Base-by-base conservation (phyloP, 164 flowering plant species). In the Dillenia suffruticosa region DNA sequence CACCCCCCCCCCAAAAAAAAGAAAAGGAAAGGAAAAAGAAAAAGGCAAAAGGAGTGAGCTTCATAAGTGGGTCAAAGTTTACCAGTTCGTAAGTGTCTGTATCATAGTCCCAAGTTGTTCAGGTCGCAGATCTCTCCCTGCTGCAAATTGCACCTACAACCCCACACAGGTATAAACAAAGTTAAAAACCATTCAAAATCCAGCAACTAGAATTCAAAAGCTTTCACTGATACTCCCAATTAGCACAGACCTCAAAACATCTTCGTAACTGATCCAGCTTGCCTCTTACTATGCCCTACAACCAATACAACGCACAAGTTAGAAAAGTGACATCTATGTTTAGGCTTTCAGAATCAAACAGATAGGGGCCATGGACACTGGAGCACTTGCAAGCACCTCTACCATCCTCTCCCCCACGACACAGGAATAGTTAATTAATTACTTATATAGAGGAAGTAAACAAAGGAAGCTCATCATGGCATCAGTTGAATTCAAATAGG, bases 71-170 rank as follows among this genome's bases (percentile, higher is more conserved):
- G 16, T 50, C 53, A 47, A 12, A 59, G 4, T 12, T 54, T 88
- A 90, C 98, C 98, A 93, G 72, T 74, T 74, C 44, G 93, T 62
- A 59, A 93, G 70, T 52, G 91, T 85, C 46, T 86, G 86, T 72
- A 87, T 85, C 97, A 93, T 89, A 67, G 63, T 75, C 59, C 85
- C 86, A 10, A 93, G 83, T 67, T 93, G 97, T 60, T 77, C 96
- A 56, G 98, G 96, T 75, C 96, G 82, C 65, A 87, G 78, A 80
- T 93, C 98, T 77, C 98, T 87, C 61, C 98, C 98, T 12, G 98
- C 97, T 6, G 98, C 96, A 83, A 90, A 93, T 73, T 85, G 98
- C n/a, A 93, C 98, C 98, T 93, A 71, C 63, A 81, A 2, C 53
- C 51, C 49, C 75, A 51, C 44, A 62, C 47, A 67, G 40, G 40